These are phyloP conservation scores for Saccharomycopsis sp. DNA, from an alignment of 805 yeast genomes.

Conservation along the genomic window DNA sequence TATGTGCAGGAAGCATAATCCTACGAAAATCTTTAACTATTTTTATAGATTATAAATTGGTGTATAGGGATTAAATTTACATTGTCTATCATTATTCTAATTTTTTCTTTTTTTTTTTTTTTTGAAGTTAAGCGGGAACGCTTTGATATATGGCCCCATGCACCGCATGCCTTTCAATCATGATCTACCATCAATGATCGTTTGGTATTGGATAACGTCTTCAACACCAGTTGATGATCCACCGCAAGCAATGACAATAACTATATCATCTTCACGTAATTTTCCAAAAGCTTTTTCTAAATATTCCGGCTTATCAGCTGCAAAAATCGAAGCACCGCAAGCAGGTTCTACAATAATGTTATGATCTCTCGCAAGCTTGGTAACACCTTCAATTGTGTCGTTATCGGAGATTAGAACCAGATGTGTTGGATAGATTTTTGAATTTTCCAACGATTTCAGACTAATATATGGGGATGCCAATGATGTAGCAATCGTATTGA, in stretches of 20 bases:
- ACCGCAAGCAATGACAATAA: slow-evolving; percentile 57
- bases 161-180: no score
- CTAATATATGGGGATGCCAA: slow-evolving; percentile 58
- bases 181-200: not conserved
- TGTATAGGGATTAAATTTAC: no score
- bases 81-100: no score
- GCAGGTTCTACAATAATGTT: slow-evolving; percentile 60
- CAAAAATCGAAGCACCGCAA: slow-evolving; percentile 61
- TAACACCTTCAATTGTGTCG: slow-evolving; percentile 48
- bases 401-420: slow-evolving; percentile 43
- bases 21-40: no score
- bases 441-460: slow-evolving; percentile 38
- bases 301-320: slow-evolving; percentile 36
- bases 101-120: no score
- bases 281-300: slow-evolving; percentile 26
- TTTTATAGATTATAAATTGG: no score
- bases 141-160: no score
- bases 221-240: slow-evolving; percentile 35
- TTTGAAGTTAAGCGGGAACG: no score
- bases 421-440: slow-evolving; percentile 32
- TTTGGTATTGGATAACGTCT: slow-evolving; percentile 19
- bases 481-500: slow-evolving; percentile 53
- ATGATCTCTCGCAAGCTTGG: slow-evolving; percentile 43
- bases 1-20: no score
- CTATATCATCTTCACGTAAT: slow-evolving; percentile 35